phyloP scores from a whole-genome alignment of 2,329 filamentous ascomycete species.

The Paradendryphiella salina region DNA sequence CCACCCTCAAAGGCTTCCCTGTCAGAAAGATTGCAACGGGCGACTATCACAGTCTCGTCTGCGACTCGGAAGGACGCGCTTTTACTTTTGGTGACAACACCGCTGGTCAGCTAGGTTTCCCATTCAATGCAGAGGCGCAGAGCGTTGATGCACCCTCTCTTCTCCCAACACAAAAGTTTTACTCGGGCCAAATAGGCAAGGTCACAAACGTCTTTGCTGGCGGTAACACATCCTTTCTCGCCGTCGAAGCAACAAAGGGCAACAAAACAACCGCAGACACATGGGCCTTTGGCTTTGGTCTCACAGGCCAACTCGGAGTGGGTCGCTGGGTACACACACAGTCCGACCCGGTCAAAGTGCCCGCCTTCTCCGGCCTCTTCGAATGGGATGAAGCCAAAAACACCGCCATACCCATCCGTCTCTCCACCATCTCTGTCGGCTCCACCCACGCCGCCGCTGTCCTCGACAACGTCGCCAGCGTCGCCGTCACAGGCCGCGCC shows the following conservation, averaged over 20 bases:
- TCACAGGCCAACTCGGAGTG: conserved; percentile 79
- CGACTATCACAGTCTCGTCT: conserved; percentile 80
- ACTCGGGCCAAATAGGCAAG: conserved; percentile 65
- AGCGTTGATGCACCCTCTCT: conserved; percentile 70
- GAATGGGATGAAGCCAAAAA: conserved; percentile 81
- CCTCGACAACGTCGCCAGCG: conserved; percentile 76
- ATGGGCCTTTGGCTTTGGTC: conserved; percentile 85
- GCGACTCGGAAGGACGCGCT: conserved; percentile 74
- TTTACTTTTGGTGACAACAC: conserved; percentile 93
- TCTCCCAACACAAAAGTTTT: conserved; percentile 72
- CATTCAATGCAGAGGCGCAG: conserved; percentile 64
- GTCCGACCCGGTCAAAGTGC: conserved; percentile 75
- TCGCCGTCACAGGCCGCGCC: conserved; percentile 56
- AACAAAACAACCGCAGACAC: conserved; percentile 70
- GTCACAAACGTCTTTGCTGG: conserved; percentile 83
- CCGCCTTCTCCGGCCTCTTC: conserved; percentile 76
- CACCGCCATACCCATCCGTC: conserved; percentile 73
- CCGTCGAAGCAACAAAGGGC: conserved; percentile 73
- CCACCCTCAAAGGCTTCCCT: conserved; percentile 69
- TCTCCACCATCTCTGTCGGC: conserved; percentile 74
- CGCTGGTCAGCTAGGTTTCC: conserved; percentile 86
- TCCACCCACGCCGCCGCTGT: conserved; percentile 79
- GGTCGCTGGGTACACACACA: conserved; percentile 90
- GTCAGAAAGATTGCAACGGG: conserved; percentile 78
- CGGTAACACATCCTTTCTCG: conserved; percentile 84